phyloP scores from a whole-genome alignment of 495 filamentous ascomycete genomes.

The Daldinia grandis region DNA sequence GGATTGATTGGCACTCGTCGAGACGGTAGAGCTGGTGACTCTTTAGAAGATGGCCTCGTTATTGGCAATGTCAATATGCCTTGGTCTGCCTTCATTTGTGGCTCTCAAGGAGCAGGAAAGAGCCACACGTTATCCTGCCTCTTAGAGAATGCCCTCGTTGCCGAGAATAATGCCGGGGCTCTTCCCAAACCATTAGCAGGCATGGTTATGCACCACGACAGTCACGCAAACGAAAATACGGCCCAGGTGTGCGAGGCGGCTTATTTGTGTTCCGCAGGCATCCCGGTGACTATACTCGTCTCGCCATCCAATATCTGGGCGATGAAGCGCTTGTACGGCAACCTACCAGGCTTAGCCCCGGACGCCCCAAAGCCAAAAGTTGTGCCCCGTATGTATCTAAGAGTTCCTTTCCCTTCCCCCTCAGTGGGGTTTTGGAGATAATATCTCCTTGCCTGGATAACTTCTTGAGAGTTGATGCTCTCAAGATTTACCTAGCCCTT shows the following conservation, averaged over 20 bases:
- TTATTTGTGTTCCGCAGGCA: conserved; percentile 56
- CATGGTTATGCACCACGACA: conserved; percentile 65
- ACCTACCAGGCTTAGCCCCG: conserved; percentile 45
- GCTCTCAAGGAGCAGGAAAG: conserved; percentile 70
- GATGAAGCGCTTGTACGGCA: conserved; percentile 25
- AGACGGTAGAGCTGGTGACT: not conserved
- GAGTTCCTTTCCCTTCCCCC: not conserved
- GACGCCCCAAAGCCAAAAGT: conserved; percentile 51
- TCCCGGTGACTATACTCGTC: conserved; percentile 63
- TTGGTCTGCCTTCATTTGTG: conserved; percentile 70
- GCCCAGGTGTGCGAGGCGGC: conserved; percentile 66
- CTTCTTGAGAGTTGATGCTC: not conserved
- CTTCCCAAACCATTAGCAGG: conserved; percentile 57
- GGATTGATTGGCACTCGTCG: conserved; percentile 24
- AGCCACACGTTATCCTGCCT: conserved; percentile 69
- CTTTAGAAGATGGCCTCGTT: conserved; percentile 51
- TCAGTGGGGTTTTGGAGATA: not conserved
- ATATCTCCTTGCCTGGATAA: not conserved
- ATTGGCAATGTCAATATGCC: conserved; percentile 64
- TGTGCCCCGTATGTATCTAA: conserved; percentile 32
- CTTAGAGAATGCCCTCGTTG: conserved; percentile 61
- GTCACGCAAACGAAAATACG: conserved; percentile 49
- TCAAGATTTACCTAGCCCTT: not conserved
- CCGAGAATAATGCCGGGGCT: conserved; percentile 2
- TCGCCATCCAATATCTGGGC: conserved; percentile 57